phyloP scores from a whole-genome alignment of 345 rosid genomes.

The Ricinus communis region DNA sequence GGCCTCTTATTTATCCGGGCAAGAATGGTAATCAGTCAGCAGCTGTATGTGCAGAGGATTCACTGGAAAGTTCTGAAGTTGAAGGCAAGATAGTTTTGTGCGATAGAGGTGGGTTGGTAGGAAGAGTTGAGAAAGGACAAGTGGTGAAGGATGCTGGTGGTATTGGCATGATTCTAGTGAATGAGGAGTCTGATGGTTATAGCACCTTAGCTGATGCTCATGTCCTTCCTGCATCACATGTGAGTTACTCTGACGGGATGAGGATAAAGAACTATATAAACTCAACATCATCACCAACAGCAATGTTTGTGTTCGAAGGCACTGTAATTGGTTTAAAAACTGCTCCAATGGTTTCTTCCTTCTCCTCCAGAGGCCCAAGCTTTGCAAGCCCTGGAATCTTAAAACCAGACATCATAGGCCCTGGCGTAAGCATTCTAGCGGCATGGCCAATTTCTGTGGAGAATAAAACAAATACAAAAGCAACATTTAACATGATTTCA shows the following conservation, averaged over 20 bases:
- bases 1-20: conserved; percentile 21
- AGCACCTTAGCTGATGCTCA: neutral
- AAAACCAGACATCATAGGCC: conserved; percentile 31
- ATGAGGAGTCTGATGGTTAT: conserved; percentile 9
- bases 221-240: conserved; percentile 23
- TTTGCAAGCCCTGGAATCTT: conserved; percentile 24
- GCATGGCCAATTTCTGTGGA: conserved; percentile 20
- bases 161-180: conserved; percentile 20
- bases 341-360: conserved; percentile 17
- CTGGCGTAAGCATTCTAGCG: conserved; percentile 24
- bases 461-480: conserved; percentile 2
- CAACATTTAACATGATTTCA: conserved; percentile 28
- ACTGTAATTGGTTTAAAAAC: conserved; percentile 7
- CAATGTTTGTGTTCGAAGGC: conserved; percentile 9
- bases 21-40: neutral
- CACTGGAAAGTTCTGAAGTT: conserved; percentile 4
- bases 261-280: conserved; percentile 9
- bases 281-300: conserved; percentile 9
- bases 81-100: conserved; percentile 13
- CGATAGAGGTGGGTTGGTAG: neutral
- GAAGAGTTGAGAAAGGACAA: conserved; percentile 5
- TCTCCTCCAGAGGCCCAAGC: conserved; percentile 25
- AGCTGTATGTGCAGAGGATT: conserved; percentile 10
- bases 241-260: conserved; percentile 8
- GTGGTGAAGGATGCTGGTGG: conserved; percentile 18